Conservation (phyloP, 2,329 filamentous ascomycete genomes). For the Hypoxylon sp. region DNA sequence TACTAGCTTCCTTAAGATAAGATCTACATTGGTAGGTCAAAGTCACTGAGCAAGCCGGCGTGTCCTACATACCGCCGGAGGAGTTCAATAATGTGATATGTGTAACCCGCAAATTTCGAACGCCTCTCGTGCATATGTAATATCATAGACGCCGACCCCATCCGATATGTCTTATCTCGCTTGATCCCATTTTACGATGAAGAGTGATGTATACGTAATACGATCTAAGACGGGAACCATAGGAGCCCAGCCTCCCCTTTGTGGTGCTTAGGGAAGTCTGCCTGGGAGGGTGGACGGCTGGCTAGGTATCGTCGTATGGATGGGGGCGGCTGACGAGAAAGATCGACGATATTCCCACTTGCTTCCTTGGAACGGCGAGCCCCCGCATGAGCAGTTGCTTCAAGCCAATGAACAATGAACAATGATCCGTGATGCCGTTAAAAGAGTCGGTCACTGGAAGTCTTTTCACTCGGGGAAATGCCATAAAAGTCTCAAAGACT, state of each 20-base stretch:
- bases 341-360: conserved; percentile 17
- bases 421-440: conserved; percentile 15
- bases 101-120: conserved; percentile 18
- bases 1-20: background rate
- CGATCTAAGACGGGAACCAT: conserved; percentile 1
- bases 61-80: conserved; percentile 27
- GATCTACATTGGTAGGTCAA: conserved; percentile 9
- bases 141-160: conserved; percentile 10
- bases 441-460: conserved; percentile 31
- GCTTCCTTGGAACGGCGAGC: conserved; percentile 3
- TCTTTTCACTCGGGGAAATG: conserved; percentile 17
- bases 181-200: conserved; percentile 7
- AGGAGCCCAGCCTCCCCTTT: background rate
- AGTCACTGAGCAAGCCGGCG: conserved; percentile 16
- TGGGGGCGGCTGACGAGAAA: conserved; percentile 4
- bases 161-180: conserved; percentile 6
- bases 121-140: conserved; percentile 14
- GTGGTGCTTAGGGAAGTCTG: background rate
- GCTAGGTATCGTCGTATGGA: background rate
- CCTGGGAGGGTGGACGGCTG: background rate
- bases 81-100: conserved; percentile 24
- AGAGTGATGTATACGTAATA: conserved; percentile 9
- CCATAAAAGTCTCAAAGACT: conserved; percentile 2
- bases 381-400: background rate
- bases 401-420: background rate